Conservation (phyloP, 768 basidiomycete species). For the Xerocomus spinulosus region DNA sequence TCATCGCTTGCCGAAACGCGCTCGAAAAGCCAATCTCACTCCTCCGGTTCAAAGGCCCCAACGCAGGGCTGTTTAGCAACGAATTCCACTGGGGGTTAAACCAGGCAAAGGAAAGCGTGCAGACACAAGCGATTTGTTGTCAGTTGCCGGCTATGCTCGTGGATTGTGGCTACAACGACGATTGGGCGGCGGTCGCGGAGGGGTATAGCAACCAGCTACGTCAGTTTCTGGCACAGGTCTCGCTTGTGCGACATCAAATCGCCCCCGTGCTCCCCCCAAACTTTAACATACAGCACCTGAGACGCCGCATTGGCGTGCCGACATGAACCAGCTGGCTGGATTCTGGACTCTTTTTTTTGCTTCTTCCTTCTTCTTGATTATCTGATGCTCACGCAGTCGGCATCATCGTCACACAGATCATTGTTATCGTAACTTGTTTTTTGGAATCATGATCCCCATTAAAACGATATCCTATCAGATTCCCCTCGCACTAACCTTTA, state of each 20-base stretch:
- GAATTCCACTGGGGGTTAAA: conserved; percentile 30
- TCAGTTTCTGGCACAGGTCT: conserved; percentile 30
- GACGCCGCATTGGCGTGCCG: conserved; percentile 24
- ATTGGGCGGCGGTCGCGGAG: conserved; percentile 29
- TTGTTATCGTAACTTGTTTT: not conserved
- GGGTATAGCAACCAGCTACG: conserved; percentile 28
- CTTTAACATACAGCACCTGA: conserved; percentile 30
- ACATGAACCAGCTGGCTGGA: conserved; percentile 7
- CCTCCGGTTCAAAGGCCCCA: conserved; percentile 29
- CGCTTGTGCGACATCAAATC: conserved; percentile 28
- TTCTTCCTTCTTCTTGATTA: not conserved
- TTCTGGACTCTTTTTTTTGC: no score
- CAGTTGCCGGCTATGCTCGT: conserved; percentile 16
- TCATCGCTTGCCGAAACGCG: conserved; percentile 17
- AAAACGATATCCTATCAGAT: conserved; percentile 7
- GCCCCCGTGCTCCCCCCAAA: conserved; percentile 30
- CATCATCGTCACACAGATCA: not conserved
- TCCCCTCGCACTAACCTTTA: not conserved
- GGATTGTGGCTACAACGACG: conserved; percentile 26
- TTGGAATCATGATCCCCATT: not conserved
- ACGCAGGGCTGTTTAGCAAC: conserved; percentile 23
- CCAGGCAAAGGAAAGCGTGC: conserved; percentile 25
- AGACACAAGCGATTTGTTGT: conserved; percentile 20
- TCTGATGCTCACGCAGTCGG: not conserved
- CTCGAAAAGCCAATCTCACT: conserved; percentile 21